Percentiles rank a stretch among this genome's conserved stretches.
Evolutionary conservation across 305 asterid species (phyloP).

Genomic region (Fraxinus sp.): DNA sequence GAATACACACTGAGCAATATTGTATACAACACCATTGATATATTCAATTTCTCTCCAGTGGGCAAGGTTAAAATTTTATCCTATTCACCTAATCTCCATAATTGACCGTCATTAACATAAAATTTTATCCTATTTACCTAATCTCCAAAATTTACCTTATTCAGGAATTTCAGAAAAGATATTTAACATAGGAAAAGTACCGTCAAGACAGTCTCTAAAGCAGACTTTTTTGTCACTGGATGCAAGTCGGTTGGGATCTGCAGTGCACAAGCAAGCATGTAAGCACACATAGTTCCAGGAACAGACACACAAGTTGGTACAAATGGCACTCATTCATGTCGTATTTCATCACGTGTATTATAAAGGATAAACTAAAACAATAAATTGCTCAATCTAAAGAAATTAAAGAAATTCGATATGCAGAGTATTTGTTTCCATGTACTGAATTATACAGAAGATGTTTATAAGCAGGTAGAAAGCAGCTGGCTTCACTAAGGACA

Average conservation of each 20-base stretch:
- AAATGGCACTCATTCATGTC: neutral
- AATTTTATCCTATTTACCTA: neutral
- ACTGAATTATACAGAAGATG: neutral
- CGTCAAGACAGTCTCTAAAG: conserved; percentile 95
- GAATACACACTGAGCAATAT: neutral
- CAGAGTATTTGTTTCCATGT: neutral
- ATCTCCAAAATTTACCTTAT: neutral
- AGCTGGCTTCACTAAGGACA: neutral
- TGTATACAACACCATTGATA: neutral
- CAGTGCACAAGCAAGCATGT: conserved; percentile 27
- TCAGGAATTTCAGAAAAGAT: conserved; percentile 11
- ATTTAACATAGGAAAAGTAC: conserved; percentile 40
- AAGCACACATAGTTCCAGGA: conserved; percentile 18
- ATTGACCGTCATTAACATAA: neutral
- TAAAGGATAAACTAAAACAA: neutral
- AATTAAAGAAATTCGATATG: neutral
- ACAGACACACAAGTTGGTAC: neutral
- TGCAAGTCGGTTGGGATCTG: conserved; percentile 95
- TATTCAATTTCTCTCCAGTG: neutral
- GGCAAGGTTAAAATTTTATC: neutral
- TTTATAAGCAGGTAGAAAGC: neutral
- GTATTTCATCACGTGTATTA: neutral
- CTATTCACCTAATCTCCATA: neutral
- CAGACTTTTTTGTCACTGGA: conserved; percentile 72
- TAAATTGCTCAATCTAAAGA: neutral